Base-by-base conservation (phyloP, 2,329 filamentous ascomycete species). In the Colletotrichum neosansevieriae region DNA sequence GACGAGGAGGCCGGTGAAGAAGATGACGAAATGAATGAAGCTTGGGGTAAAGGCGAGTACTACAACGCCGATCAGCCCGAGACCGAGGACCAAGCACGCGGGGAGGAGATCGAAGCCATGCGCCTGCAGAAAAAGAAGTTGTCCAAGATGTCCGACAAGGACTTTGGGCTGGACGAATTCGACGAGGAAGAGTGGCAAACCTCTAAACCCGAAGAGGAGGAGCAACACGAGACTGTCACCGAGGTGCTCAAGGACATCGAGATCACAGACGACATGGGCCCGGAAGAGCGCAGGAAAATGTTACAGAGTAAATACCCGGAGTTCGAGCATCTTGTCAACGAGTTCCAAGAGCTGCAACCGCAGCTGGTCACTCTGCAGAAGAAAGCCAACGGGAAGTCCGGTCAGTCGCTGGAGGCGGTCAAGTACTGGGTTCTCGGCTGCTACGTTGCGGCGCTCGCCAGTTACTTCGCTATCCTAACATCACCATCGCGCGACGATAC, bases 381-480 rank as follows among this genome's bases (percentile, higher is more conserved):
- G 57, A 83, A 86, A 34, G 88, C 89, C 1, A 83, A 88, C 60
- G 81, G 80, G 6, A 84, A 83, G 74, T 78, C 80, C 11, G 81
- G 77, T 68, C 84, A 81, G 64, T 88, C 88, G 2, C 78, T 91
- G n/a, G 82, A 87, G 21, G 83, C 90, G 9, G 85, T 93, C 67
- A 96, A 95, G 77, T 91, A 92, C 76, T 90, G 93, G 78, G 89
- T 94, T 11, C 84, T 97, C 44, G 91, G 93, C 5, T 93, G 94
- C 68, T 98, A 99, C 76, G 84, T 98, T 24, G 94, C 92, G 49
- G 87, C 93, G 1, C 84, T 99, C 72, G 91, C 92, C 56, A 94
- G 97, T 89, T 99, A 99, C 79, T 97, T 99, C 78, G 93, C 94
- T 42, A 87, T 98, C 40, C 82, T 99, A n/a, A 93, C 94, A 11